Base-by-base conservation (phyloP, 1,139 yeast genomes). In the Barnettozyma hawaiiensis region DNA sequence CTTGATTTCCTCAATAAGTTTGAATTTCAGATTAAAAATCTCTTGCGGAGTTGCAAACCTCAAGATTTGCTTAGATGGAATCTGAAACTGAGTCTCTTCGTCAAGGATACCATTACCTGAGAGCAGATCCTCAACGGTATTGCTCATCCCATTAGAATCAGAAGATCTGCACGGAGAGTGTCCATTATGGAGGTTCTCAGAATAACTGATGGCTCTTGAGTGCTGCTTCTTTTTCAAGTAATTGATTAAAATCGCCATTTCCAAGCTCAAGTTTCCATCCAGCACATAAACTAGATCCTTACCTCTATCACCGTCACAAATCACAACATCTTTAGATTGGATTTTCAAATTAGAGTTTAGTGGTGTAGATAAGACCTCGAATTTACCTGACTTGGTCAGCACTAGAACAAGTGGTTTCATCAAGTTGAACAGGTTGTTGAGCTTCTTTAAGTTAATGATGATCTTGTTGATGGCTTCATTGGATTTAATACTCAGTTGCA, bases 291-390 rank as follows among this genome's bases (percentile, higher is more conserved):
- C 97, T 50, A 92, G 67, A 65, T 92, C 98, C 41, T 85, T 73
- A 33, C 98, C 98, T 40, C 98, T 73, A 61, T 92, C 98, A n/a
- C 97, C 98, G 62, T 92, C 97, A 31, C 90, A 96, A 52, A 90
- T 81, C 12, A 92, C 96, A 59, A 89, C 73, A 60, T 89, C 97
- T 22, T 85, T 85, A 15, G 76, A 65, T 37, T 73, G 68, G 44
- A 87, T 70, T 35, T 63, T 66, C 41, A 83, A 67, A 47, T 76
- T 76, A 19, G 81, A 68, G 48, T 65, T 65, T 38, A 65, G 64
- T 12, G 90, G 82, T 14, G 82, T 66, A 54, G 83, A 82, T 52
- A 87, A 81, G 3, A 90, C 85, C 60, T 92, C 98, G 48, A 85
- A 68, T 47, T 96, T 75, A 10, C 95, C 92, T 22, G 87, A 84